These are phyloP conservation scores for Saccharomycopsis hybrid DNA, from an alignment of 1,139 yeast species.

Conservation along the genomic window DNA sequence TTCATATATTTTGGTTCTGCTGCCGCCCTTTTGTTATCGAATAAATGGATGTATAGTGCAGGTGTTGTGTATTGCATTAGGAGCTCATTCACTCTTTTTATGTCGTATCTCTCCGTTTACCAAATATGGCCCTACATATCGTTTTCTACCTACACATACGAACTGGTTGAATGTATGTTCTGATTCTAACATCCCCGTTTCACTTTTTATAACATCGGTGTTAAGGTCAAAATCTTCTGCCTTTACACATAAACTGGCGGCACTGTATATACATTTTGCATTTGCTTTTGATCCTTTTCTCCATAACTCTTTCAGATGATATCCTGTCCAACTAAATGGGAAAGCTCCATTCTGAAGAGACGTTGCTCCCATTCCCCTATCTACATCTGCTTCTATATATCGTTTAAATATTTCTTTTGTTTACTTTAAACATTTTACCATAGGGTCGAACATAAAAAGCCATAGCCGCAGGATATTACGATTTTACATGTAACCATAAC, in stretches of 20 bases:
- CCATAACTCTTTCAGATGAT: slow-evolving; percentile 8
- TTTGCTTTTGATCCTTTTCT: not conserved
- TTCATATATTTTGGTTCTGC: slow-evolving; percentile 3
- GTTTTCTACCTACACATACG: slow-evolving; percentile 10
- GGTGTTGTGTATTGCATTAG: slow-evolving; percentile 11
- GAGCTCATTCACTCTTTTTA: slow-evolving; percentile 10
- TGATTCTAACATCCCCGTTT: slow-evolving; percentile 10
- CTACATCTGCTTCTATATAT: slow-evolving; percentile 4
- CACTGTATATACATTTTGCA: slow-evolving; percentile 6
- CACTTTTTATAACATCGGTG: slow-evolving; percentile 3
- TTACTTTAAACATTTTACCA: slow-evolving; percentile 6
- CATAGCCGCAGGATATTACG: slow-evolving; percentile 10
- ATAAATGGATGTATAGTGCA: slow-evolving; percentile 10
- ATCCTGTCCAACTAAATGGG: slow-evolving; percentile 7
- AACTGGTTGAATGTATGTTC: slow-evolving; percentile 8
- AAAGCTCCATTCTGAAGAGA: slow-evolving; percentile 6
- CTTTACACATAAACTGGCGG: slow-evolving; percentile 2
- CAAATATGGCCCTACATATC: slow-evolving; percentile 11
- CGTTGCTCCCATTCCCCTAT: not conserved
- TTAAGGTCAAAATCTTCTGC: slow-evolving; percentile 2
- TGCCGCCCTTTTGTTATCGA: slow-evolving; percentile 3
- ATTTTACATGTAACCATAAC: slow-evolving; percentile 7
- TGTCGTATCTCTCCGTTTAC: slow-evolving; percentile 4
- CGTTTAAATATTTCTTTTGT: slow-evolving; percentile 3
- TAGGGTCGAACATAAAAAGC: slow-evolving; percentile 9